Conservation (phyloP, 441 rosid species). For the Macaranga tanarius region DNA sequence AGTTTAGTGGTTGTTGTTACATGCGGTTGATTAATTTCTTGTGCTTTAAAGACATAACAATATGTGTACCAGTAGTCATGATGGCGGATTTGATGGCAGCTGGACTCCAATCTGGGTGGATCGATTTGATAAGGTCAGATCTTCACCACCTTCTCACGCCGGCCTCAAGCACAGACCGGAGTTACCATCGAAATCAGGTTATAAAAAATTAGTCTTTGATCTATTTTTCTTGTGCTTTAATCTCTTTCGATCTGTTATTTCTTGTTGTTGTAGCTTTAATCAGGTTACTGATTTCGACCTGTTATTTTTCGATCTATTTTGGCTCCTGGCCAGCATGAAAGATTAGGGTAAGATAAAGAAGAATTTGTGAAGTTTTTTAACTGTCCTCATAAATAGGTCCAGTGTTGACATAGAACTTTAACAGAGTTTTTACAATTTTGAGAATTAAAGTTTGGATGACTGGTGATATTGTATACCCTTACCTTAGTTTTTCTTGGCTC, state of each 20-base stretch:
- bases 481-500: constrained; percentile 4
- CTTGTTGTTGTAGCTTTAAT: too few species aligned
- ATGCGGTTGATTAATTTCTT: too few species aligned
- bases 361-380: constrained; percentile 8
- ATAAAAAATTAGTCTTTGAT: too few species aligned
- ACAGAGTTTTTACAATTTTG: neutral
- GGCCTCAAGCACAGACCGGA: too few species aligned
- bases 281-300: too few species aligned
- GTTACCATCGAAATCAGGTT: too few species aligned
- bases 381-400: constrained; percentile 11
- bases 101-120: constrained; percentile 54
- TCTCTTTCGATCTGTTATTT: too few species aligned
- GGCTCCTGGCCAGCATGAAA: constrained; percentile 97
- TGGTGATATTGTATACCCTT: neutral
- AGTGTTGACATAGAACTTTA: neutral
- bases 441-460: neutral
- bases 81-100: constrained; percentile 57
- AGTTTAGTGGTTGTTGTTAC: neutral
- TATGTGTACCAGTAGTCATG: constrained; percentile 47
- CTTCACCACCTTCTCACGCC: too few species aligned
- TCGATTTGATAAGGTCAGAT: constrained; percentile 46
- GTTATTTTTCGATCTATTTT: too few species aligned
- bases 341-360: constrained; percentile 71
- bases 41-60: too few species aligned
- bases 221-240: too few species aligned